Evolutionary conservation across 139 green algal genomes (phyloP).

Genomic region (Tetradesmus obliquus): DNA sequence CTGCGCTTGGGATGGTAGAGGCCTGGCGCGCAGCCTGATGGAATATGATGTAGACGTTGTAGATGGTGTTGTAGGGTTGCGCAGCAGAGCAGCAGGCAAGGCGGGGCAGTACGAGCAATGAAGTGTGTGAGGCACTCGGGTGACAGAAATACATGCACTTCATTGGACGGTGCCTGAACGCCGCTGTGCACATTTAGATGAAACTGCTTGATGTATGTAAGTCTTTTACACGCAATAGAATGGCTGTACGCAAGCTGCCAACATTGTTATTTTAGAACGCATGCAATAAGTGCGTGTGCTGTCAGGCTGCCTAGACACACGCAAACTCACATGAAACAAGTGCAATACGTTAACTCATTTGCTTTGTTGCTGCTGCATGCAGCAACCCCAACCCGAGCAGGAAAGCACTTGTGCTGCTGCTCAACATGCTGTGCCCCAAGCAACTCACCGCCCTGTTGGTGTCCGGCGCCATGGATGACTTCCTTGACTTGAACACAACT

Average conservation of each 20-base stretch:
- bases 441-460: neutral
- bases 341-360: too few species aligned
- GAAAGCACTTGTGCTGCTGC: neutral
- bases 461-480: neutral
- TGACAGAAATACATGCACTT: neutral
- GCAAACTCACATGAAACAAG: too few species aligned
- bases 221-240: too few species aligned
- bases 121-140: neutral
- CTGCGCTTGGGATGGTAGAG: neutral
- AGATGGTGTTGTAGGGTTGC: neutral
- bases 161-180: neutral
- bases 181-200: neutral
- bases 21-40: neutral
- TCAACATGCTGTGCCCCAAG: neutral
- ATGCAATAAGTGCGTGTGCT: too few species aligned
- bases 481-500: neutral
- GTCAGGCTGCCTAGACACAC: too few species aligned
- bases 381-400: too few species aligned
- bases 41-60: neutral
- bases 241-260: too few species aligned
- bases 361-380: neutral
- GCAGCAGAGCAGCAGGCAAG: neutral
- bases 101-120: neutral
- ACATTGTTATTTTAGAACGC: too few species aligned
- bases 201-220: too few species aligned